Evolutionary conservation across 2,329 filamentous ascomycete species (phyloP).

Genomic region (Grosmannia clavigera): DNA sequence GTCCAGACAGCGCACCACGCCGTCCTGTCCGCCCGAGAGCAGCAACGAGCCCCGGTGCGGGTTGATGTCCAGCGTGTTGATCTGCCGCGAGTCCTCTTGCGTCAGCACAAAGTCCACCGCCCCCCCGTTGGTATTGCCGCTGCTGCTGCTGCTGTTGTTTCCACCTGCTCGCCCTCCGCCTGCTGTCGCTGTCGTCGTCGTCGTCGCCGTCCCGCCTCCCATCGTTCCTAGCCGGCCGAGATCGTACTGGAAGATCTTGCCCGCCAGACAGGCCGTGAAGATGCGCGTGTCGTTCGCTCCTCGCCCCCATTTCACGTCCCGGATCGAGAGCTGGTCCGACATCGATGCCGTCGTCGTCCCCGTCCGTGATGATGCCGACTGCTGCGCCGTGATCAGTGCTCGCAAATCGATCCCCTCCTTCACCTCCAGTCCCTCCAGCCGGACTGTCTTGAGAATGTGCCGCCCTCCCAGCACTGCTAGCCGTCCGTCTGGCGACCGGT

Average conservation of each 20-base stretch:
- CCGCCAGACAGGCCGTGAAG: conserved; percentile 51
- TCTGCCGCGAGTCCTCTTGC: conserved; percentile 49
- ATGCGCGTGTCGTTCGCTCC: conserved; percentile 35
- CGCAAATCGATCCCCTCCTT: conserved; percentile 47
- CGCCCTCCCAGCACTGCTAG: conserved; percentile 44
- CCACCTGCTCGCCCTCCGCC: conserved; percentile 14
- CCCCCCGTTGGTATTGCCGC: conserved; percentile 17
- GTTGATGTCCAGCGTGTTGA: conserved; percentile 52
- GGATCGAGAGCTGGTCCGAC: conserved; percentile 49
- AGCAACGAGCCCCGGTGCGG: conserved; percentile 45
- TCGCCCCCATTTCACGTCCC: conserved; percentile 45
- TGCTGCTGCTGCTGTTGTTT: not conserved
- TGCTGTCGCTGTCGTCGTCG: not conserved
- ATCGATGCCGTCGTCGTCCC: conserved; percentile 17
- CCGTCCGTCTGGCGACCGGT: conserved; percentile 43
- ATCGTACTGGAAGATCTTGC: conserved; percentile 54
- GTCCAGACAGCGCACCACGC: conserved; percentile 50
- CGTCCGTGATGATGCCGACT: conserved; percentile 29
- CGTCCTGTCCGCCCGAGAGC: conserved; percentile 52
- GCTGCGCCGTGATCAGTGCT: conserved; percentile 37
- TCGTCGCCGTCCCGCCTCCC: conserved; percentile 18
- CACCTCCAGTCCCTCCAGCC: conserved; percentile 40
- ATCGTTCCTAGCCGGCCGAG: conserved; percentile 34
- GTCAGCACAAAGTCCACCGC: conserved; percentile 44
- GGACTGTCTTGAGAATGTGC: conserved; percentile 49